Base-by-base conservation (phyloP, 495 filamentous ascomycete species). In the Aspergillus carlsbadensis region DNA sequence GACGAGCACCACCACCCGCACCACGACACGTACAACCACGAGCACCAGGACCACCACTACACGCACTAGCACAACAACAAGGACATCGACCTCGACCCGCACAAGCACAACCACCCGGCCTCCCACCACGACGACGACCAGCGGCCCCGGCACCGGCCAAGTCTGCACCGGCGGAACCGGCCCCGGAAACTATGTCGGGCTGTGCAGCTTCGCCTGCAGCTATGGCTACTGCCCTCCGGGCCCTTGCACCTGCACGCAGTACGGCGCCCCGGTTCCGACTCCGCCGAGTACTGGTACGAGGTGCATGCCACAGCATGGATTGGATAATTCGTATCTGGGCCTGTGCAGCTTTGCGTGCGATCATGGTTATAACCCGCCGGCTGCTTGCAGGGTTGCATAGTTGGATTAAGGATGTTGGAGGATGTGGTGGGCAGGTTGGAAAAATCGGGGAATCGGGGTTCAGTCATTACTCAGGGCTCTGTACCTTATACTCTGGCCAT, bases 311-410 rank as follows among this genome's bases (percentile, higher is more conserved):
- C 52, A 69, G 3, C 33, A 59, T 1, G 64, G 66, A 2, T 60
- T 71, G 18, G 70, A 72, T 54, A 59, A 67, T 20, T 67, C 66
- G 0, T 78, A 78, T 48, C 36, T 64, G 5, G 76, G 71, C 1
- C 64, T 79, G 6, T 79, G 76, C 58, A 68, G 67, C 24, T 79
- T 74, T 33, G 61, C 68, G 11, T 79, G 76, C 21, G 58, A 64
- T 40, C 66, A 72, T 56, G 75, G 71, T 2, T 79, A 76, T 47
- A 77, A 74, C 53, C 76, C 76, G 2, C 45, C 63, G 0, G 70
- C 64, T 10, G 73, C 74, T 0, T 78, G 76, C 57, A 65, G 5
- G 37, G 14, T 29, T 37, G 54, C 26, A 2, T 59, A 41, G 40
- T 40, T 18, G 39, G 2, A 3, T 29, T 29, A 29, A n/a, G n/a